phyloP scores from a whole-genome alignment of 179 eudicot species.

The Monotropa hypopitys region DNA sequence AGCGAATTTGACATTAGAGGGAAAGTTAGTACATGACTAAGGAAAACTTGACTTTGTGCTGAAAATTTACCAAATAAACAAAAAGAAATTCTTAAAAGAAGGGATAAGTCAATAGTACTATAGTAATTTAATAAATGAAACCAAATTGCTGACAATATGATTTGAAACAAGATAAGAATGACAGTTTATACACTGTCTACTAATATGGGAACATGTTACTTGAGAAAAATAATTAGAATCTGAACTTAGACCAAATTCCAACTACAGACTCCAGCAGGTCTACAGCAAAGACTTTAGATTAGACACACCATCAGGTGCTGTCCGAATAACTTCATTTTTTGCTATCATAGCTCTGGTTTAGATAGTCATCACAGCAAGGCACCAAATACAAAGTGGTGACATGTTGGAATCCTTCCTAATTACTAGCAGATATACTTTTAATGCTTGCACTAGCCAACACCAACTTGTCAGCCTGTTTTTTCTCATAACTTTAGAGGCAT shows the following conservation, averaged over 20 bases:
- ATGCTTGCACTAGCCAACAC: background rate
- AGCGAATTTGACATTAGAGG: conserved; percentile 6
- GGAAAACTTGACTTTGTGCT: background rate
- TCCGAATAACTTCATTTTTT: background rate
- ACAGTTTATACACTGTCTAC: background rate
- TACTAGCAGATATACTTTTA: background rate
- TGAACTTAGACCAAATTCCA: background rate
- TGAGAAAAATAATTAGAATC: background rate
- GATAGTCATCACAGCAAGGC: background rate
- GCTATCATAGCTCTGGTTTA: background rate
- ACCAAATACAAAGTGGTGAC: background rate
- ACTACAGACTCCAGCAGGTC: background rate
- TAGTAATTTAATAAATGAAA: background rate
- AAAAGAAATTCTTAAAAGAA: background rate
- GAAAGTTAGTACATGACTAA: background rate
- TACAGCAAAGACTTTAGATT: background rate
- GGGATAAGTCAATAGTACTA: background rate
- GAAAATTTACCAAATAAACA: background rate
- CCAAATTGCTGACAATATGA: background rate
- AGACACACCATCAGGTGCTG: too few species aligned
- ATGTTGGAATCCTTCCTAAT: background rate
- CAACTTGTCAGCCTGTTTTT: background rate
- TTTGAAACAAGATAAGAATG: background rate
- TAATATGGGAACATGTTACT: background rate
- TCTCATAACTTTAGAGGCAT: background rate